These are phyloP conservation scores for Gaeumannomyces tritici DNA, from an alignment of 2,329 filamentous ascomycete genomes.

Conservation along the genomic window DNA sequence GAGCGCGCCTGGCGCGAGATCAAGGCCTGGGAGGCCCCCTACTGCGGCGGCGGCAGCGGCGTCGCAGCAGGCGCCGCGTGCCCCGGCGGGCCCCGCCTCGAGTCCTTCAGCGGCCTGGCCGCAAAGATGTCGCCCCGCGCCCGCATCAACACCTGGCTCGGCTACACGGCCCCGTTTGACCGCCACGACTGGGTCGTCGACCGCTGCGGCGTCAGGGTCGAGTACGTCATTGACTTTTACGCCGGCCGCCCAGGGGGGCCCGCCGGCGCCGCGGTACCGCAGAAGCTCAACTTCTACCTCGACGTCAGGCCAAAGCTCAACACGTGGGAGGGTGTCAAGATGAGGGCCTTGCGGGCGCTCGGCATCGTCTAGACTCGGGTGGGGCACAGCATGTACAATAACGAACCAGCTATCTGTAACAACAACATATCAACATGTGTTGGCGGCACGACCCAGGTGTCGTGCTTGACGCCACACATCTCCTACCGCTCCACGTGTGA, in stretches of 20 bases:
- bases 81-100: slow-evolving; percentile 68
- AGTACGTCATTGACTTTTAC: slow-evolving; percentile 99
- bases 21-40: slow-evolving; percentile 73
- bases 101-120: slow-evolving; percentile 71
- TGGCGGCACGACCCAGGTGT: no score
- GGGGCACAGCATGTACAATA: not conserved
- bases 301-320: slow-evolving; percentile 62
- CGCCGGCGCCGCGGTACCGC: not conserved
- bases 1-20: slow-evolving; percentile 94
- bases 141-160: slow-evolving; percentile 69
- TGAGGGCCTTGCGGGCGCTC: slow-evolving; percentile 43
- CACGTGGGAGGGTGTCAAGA: slow-evolving; percentile 58
- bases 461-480: no score
- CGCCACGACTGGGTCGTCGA: slow-evolving; percentile 97
- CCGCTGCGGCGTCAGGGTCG: slow-evolving; percentile 72
- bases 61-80: slow-evolving; percentile 19
- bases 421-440: no score
- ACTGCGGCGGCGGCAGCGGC: slow-evolving; percentile 21
- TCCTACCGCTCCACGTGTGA: not conserved
- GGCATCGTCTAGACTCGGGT: slow-evolving; percentile 31
- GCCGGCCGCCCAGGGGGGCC: slow-evolving; percentile 44
- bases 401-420: not conserved
- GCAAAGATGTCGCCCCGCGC: slow-evolving; percentile 70
- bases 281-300: slow-evolving; percentile 49
- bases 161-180: slow-evolving; percentile 90